Conservation (phyloP, 345 rosid genomes). For the Populus alba region DNA sequence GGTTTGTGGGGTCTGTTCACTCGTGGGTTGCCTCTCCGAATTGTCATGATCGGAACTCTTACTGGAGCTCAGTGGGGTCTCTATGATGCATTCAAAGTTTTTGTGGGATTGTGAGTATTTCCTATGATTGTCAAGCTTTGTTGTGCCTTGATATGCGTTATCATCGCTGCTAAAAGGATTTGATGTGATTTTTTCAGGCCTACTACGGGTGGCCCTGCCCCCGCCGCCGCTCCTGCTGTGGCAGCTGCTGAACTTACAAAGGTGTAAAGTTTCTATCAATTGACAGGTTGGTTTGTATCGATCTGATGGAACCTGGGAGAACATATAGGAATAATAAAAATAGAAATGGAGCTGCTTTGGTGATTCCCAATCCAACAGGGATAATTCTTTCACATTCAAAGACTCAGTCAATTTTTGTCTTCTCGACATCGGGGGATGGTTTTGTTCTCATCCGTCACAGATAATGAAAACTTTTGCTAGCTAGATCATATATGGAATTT, state of each 20-base stretch:
- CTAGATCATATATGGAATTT: slow-evolving; percentile 26
- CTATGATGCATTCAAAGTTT: slow-evolving; percentile 96
- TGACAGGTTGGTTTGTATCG: not conserved
- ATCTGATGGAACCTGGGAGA: slow-evolving; percentile 5
- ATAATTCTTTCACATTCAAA: slow-evolving; percentile 34
- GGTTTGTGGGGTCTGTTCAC: slow-evolving; percentile 91
- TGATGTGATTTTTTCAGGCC: slow-evolving; percentile 52
- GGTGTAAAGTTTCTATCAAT: slow-evolving; percentile 21
- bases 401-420: slow-evolving; percentile 8
- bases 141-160: not conserved
- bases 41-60: slow-evolving; percentile 97
- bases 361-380: slow-evolving; percentile 26
- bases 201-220: slow-evolving; percentile 87
- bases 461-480: slow-evolving; percentile 28
- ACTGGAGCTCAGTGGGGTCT: slow-evolving; percentile 98
- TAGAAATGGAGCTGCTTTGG: slow-evolving; percentile 30
- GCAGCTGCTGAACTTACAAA: slow-evolving; percentile 36
- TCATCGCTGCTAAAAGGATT: not conserved
- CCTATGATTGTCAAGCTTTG: not conserved
- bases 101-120: slow-evolving; percentile 88
- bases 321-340: slow-evolving; percentile 33
- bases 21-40: slow-evolving; percentile 94
- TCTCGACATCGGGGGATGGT: slow-evolving; percentile 29
- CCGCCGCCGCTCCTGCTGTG: slow-evolving; percentile 30
- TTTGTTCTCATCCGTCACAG: slow-evolving; percentile 35